Conservation (phyloP, 2,329 filamentous ascomycete genomes). For the Calonectria honghensis region DNA sequence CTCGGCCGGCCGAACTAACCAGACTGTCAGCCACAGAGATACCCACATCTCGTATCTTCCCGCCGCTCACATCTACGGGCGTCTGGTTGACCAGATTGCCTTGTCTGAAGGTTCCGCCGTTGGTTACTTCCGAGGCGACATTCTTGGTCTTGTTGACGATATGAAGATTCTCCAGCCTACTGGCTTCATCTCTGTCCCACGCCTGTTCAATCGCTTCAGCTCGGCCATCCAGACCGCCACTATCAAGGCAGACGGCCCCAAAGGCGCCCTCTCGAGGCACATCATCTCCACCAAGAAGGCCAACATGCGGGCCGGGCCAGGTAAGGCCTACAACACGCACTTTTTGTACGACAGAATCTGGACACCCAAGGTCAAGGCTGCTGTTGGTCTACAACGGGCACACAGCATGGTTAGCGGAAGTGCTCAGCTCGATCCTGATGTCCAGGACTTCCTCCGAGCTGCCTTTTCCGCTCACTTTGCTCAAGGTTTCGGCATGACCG, state of each 20-base stretch:
- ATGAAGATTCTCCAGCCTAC: slow-evolving; percentile 91
- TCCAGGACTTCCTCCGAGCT: slow-evolving; percentile 92
- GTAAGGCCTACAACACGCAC: slow-evolving; percentile 86
- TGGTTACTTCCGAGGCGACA: slow-evolving; percentile 96
- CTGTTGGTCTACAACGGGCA: slow-evolving; percentile 85
- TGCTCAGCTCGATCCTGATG: slow-evolving; percentile 89
- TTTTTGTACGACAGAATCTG: slow-evolving; percentile 90
- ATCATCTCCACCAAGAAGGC: slow-evolving; percentile 88
- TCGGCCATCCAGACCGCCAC: slow-evolving; percentile 87
- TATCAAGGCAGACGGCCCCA: slow-evolving; percentile 85
- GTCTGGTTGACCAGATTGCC: slow-evolving; percentile 85
- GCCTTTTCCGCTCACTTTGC: slow-evolving; percentile 86
- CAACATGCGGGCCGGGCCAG: slow-evolving; percentile 81
- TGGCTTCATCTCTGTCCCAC: slow-evolving; percentile 89
- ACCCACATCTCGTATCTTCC: slow-evolving; percentile 91
- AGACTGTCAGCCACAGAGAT: slow-evolving; percentile 72
- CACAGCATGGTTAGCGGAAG: slow-evolving; percentile 89
- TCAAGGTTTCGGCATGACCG: slow-evolving; percentile 96
- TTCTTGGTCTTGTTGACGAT: slow-evolving; percentile 90
- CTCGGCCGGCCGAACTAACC: slow-evolving; percentile 74
- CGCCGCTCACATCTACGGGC: slow-evolving; percentile 94
- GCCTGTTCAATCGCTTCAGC: slow-evolving; percentile 93
- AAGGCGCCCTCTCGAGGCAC: slow-evolving; percentile 86
- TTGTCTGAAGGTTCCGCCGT: slow-evolving; percentile 84
- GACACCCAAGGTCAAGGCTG: slow-evolving; percentile 90